A percentile compares a stretch with the other conserved stretches of the same genome.
Evolutionary conservation across 305 asterid genomes (phyloP).

Genomic region (Rubia occidens): DNA sequence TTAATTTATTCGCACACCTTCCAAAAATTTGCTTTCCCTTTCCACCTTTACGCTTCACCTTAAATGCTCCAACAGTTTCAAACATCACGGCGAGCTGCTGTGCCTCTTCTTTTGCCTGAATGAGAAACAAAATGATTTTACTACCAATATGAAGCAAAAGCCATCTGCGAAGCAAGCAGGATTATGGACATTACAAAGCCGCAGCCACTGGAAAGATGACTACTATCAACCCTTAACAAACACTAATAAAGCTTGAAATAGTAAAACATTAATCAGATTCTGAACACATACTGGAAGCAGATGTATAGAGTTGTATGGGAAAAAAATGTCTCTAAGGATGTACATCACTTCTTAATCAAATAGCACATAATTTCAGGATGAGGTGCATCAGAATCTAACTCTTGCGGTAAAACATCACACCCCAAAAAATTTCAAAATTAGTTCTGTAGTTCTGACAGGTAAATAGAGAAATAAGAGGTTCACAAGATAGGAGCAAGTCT

Average conservation of each 20-base stretch:
- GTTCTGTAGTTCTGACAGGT: background rate
- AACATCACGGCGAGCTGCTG: conserved; percentile 71
- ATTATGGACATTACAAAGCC: background rate
- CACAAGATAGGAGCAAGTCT: background rate
- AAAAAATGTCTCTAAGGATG: background rate
- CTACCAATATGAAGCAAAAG: background rate
- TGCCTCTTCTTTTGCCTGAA: conserved; percentile 88
- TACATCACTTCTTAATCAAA: background rate
- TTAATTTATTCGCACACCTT: conserved; percentile 32
- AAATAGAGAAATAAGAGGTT: background rate
- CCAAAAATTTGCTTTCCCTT: conserved; percentile 92
- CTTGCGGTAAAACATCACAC: background rate
- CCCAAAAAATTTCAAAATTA: background rate
- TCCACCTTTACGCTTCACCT: conserved; percentile 96
- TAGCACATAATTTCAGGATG: background rate
- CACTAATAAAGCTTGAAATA: background rate
- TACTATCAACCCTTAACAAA: background rate
- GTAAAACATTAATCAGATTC: background rate
- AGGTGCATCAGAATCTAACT: background rate
- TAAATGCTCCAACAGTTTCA: conserved; percentile 93
- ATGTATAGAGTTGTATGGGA: background rate
- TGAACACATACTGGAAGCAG: background rate
- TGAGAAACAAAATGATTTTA: conserved; percentile 5
- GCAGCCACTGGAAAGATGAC: conserved; percentile 1
- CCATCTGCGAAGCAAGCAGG: background rate